These are phyloP conservation scores for Cryptosporidium xiaoi DNA, from an alignment of 169 alveolate species.

Conservation along the genomic window DNA sequence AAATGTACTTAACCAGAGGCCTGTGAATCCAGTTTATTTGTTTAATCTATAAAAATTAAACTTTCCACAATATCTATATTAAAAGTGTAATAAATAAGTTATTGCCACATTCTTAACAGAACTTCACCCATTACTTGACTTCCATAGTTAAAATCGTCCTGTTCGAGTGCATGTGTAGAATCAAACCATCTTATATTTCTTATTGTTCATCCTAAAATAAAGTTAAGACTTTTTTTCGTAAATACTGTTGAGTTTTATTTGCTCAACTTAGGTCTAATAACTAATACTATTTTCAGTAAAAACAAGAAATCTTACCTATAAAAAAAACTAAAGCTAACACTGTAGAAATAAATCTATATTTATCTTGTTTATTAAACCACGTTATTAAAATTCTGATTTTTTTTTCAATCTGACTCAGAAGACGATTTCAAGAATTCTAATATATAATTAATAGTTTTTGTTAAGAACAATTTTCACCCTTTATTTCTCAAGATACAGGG, in stretches of 20 bases:
- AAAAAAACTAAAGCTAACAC: slow-evolving; percentile 38
- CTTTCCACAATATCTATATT: slow-evolving; percentile 21
- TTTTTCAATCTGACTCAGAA: slow-evolving; percentile 8
- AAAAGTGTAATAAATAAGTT: background rate
- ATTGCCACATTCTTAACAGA: background rate
- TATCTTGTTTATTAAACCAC: slow-evolving; percentile 42
- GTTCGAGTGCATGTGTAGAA: slow-evolving; percentile 56
- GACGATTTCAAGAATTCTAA: slow-evolving; percentile 25
- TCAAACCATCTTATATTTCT: slow-evolving; percentile 68
- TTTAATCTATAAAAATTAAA: slow-evolving; percentile 5
- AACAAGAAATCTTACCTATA: slow-evolving; percentile 39
- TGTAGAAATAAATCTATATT: slow-evolving; percentile 54
- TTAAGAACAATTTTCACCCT: slow-evolving; percentile 26
- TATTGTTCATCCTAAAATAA: slow-evolving; percentile 18
- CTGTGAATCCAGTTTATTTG: background rate
- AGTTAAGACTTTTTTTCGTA: background rate
- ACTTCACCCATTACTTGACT: slow-evolving; percentile 18
- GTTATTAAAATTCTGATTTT: slow-evolving; percentile 10
- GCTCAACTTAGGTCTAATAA: background rate
- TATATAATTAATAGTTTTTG: slow-evolving; percentile 23
- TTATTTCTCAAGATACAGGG: slow-evolving; percentile 20
- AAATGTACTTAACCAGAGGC: too few relatives aligned
- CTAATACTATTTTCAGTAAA: background rate
- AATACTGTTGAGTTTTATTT: background rate
- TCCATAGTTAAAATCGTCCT: background rate